phyloP scores from a whole-genome alignment of 768 basidiomycete species.

The Amanita rubescens region DNA sequence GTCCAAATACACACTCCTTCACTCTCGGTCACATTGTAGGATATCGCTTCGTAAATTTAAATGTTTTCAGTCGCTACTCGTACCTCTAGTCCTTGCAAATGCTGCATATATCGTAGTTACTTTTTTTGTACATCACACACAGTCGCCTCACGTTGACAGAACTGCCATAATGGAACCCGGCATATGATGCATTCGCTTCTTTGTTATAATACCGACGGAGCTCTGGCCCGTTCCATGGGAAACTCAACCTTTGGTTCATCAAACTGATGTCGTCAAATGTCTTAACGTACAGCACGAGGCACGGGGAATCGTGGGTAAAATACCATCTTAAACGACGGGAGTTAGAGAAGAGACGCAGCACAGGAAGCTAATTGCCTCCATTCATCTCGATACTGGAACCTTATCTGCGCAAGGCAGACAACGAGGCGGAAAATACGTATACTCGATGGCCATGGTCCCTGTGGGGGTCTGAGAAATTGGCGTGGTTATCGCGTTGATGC shows the following conservation, averaged over 20 bases:
- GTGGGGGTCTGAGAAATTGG: slow-evolving; percentile 9
- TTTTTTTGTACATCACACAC: slow-evolving; percentile 5
- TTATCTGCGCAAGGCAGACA: slow-evolving; percentile 4
- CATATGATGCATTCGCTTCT: neutral
- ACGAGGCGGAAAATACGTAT: neutral
- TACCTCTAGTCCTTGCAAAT: neutral
- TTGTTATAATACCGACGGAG: neutral
- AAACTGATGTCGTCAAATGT: neutral
- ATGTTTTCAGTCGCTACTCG: neutral
- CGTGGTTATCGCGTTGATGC: slow-evolving; percentile 30
- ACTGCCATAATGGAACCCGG: neutral
- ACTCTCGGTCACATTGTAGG: neutral
- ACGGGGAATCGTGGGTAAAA: neutral
- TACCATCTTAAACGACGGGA: neutral
- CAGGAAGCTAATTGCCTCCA: neutral
- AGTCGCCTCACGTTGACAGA: neutral
- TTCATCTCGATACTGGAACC: slow-evolving; percentile 1
- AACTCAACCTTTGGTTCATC: neutral
- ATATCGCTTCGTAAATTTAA: neutral
- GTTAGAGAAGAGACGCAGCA: too few species aligned
- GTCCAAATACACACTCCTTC: neutral
- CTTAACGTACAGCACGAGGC: neutral
- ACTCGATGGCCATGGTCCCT: neutral
- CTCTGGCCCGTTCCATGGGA: neutral
- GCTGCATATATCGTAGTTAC: neutral